Evolutionary conservation across 2,329 filamentous ascomycete genomes (phyloP), one percentile per base, ranked within the genome.

Genomic region (Sarocladium strictum): DNA sequence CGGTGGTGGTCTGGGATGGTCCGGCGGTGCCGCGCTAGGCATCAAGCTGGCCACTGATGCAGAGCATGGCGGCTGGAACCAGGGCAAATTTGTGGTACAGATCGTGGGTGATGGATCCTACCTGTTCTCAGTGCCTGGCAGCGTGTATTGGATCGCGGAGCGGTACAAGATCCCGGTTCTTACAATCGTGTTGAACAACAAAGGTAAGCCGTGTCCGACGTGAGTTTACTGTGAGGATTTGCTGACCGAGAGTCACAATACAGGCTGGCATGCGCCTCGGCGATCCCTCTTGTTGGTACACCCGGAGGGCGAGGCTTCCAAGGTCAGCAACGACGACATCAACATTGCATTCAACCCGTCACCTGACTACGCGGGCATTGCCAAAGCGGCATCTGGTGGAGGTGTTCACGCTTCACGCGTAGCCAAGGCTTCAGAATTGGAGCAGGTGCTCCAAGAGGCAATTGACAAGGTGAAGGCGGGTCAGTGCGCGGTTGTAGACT

Each of bases 1-100:
- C 2, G 87, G 85, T 3, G 87, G 86, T 12, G 88, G 88, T 2
- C 79, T 91, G 0, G 87, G 87, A 1, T 92, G 88, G 88, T 86
- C 81, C 12, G 87, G 87, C 15, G 88, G 88, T 15, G 88, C 73
- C 47, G 83, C 85, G 0, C 68, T 91, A 1, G 88, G 88, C 2
- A 83, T 90, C 63, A 90, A 90, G 64, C 77, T 91, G 3, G 88
- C 86, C 0, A 80, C 60, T 2, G 66, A 67, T 26, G 51, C 56
- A 14, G 57, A 63, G 60, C 65, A 69, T 56, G 69, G 70, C 58
- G 74, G 73, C 32, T 71, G 71, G 72, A 76, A 74, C 53, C 75
- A 74, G 61, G 69, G 73, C 47, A 73, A 72, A 57, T 77, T 80
- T 58, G 78, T 83, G 5, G 75, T 77, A 38, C 78, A 81, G 56